Conservation (phyloP, 1,139 yeast genomes). For the Wickerhamiella pararugosa region DNA sequence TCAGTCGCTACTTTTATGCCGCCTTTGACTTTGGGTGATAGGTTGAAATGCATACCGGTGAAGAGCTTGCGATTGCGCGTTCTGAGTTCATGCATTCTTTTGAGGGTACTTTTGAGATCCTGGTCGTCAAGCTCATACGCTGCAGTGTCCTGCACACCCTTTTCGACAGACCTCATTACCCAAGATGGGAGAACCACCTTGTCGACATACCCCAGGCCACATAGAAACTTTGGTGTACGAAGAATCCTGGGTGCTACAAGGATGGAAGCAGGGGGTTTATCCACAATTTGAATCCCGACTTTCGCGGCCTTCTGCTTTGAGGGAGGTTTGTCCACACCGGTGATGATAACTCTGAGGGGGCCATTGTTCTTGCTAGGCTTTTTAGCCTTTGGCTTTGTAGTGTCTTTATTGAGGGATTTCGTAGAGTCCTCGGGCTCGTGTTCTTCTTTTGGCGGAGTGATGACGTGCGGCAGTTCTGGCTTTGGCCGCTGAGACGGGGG, state of each 20-base stretch:
- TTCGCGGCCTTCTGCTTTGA: slow-evolving; percentile 14
- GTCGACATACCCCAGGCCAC: slow-evolving; percentile 29
- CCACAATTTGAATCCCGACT: slow-evolving; percentile 21
- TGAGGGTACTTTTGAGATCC: slow-evolving; percentile 9
- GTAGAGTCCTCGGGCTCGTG: neutral
- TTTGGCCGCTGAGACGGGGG: too few species aligned
- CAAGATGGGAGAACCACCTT: slow-evolving; percentile 25
- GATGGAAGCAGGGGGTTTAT: slow-evolving; percentile 21
- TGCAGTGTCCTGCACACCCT: slow-evolving; percentile 16
- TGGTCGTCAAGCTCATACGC: slow-evolving; percentile 15
- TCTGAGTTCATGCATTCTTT: slow-evolving; percentile 11
- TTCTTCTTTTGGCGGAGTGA: too few species aligned
- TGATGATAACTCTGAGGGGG: slow-evolving; percentile 11
- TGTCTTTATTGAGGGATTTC: neutral
- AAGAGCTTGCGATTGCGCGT: slow-evolving; percentile 29
- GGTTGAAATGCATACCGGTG: slow-evolving; percentile 34
- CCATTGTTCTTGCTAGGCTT: slow-evolving; percentile 2
- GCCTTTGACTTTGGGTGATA: slow-evolving; percentile 53
- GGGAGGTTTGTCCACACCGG: slow-evolving; percentile 16
- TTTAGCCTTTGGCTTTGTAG: neutral
- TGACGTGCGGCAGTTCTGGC: too few species aligned
- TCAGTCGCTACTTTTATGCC: slow-evolving; percentile 46
- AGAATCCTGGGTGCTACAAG: slow-evolving; percentile 57
- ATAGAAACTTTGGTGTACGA: slow-evolving; percentile 74
- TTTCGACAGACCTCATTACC: slow-evolving; percentile 21